phyloP scores from a whole-genome alignment of 805 yeast species.

The Starmerella potacharoeniae region DNA sequence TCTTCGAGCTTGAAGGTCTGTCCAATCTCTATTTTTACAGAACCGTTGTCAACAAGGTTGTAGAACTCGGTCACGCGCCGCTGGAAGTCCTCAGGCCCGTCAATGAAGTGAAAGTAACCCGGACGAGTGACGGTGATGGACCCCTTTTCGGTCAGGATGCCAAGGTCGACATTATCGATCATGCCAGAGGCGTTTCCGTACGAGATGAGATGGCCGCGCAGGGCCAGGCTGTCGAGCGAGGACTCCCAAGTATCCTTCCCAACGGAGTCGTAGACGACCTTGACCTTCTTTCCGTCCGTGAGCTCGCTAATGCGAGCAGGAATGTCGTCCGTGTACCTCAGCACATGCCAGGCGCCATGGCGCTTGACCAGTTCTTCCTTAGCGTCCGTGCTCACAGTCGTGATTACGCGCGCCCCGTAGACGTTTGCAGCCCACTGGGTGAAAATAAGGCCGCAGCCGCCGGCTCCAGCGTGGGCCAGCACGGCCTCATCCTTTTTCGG shows the following conservation, averaged over 20 bases:
- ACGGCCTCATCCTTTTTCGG: conserved; percentile 52
- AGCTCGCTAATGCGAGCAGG: conserved; percentile 26
- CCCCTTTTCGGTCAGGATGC: conserved; percentile 47
- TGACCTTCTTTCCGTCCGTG: conserved; percentile 28
- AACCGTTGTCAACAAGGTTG: conserved; percentile 25
- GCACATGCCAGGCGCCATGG: conserved; percentile 65
- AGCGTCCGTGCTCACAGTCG: conserved; percentile 66
- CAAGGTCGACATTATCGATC: conserved; percentile 54
- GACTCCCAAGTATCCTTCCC: conserved; percentile 58
- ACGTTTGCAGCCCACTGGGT: conserved; percentile 47
- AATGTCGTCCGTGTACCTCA: conserved; percentile 33
- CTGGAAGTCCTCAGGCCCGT: conserved; percentile 25
- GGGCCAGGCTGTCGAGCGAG: conserved; percentile 46
- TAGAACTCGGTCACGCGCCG: conserved; percentile 13
- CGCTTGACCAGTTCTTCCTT: conserved; percentile 57
- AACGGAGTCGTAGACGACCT: conserved; percentile 30
- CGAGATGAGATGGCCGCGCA: conserved; percentile 60
- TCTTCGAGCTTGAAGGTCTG: conserved; percentile 47
- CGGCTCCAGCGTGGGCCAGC: conserved; percentile 87
- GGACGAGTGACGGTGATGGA: conserved; percentile 53
- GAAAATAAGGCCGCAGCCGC: conserved; percentile 75
- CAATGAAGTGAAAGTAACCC: conserved; percentile 40
- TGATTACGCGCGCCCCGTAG: conserved; percentile 70
- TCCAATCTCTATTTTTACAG: conserved; percentile 35
- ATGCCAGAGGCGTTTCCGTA: conserved; percentile 83